Evolutionary conservation across 257 asterid genomes (phyloP).

Genomic region (Leptodermis oblonga): DNA sequence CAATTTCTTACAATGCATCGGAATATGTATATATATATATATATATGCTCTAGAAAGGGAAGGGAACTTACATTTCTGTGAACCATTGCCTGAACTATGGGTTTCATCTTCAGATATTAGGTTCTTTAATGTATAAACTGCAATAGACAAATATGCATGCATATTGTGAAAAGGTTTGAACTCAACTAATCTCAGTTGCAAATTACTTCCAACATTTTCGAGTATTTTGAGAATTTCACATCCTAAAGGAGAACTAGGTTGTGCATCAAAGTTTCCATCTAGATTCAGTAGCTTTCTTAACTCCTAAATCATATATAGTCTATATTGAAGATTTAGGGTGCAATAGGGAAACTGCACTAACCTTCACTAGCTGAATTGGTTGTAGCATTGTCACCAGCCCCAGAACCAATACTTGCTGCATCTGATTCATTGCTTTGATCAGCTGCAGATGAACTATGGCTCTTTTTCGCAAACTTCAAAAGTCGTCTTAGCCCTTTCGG

Average conservation of each 20-base stretch:
- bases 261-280: neutral
- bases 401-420: constrained; percentile 35
- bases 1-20: neutral
- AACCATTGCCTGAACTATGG: constrained; percentile 40
- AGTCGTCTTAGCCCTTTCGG: constrained; percentile 78
- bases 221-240: neutral
- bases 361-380: constrained; percentile 65
- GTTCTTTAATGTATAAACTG: constrained; percentile 79
- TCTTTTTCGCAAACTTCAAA: constrained; percentile 84
- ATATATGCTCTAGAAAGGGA: neutral
- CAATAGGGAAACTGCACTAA: constrained; percentile 22
- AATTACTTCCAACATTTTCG: neutral
- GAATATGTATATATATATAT: no score
- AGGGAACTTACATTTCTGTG: constrained; percentile 65
- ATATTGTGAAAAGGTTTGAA: constrained; percentile 7
- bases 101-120: constrained; percentile 70
- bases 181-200: neutral
- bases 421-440: constrained; percentile 68
- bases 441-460: constrained; percentile 46
- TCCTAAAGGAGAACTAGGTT: neutral
- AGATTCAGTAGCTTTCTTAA: neutral
- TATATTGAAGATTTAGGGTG: neutral
- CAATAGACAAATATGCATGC: neutral
- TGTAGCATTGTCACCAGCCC: constrained; percentile 36
- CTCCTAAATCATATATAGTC: neutral